Conservation (phyloP, 1,284 basidiomycete genomes). For the Apiotrichum sp. region DNA sequence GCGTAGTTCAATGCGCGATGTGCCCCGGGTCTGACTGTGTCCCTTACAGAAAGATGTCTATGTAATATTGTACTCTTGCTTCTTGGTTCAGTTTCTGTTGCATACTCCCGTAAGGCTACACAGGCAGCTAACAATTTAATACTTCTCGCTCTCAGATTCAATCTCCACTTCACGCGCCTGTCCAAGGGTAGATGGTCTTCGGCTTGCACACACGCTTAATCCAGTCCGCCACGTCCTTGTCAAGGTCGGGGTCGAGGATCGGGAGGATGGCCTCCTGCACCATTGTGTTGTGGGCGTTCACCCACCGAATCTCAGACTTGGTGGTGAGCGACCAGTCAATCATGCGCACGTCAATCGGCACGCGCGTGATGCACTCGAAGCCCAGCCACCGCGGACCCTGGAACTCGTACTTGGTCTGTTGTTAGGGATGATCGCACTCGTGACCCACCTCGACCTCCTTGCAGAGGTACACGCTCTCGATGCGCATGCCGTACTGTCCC, state of each 20-base stretch:
- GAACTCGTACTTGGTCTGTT: slow-evolving; percentile 50
- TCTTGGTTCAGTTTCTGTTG: no score
- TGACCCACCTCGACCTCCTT: slow-evolving; percentile 60
- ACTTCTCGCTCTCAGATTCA: no score
- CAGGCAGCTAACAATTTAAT: no score
- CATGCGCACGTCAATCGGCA: slow-evolving; percentile 89
- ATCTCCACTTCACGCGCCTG: neutral
- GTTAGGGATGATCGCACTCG: neutral
- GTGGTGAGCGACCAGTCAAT: slow-evolving; percentile 77
- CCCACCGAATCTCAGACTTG: slow-evolving; percentile 79
- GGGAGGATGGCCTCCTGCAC: slow-evolving; percentile 68
- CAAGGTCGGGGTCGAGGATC: slow-evolving; percentile 50
- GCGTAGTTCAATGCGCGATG: no score
- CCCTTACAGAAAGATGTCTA: no score
- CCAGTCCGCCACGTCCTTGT: slow-evolving; percentile 41
- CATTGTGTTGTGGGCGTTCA: slow-evolving; percentile 83
- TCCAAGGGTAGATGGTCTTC: slow-evolving; percentile 42
- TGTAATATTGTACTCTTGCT: no score
- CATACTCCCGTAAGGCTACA: no score
- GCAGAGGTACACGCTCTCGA: slow-evolving; percentile 75
- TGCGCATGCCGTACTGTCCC: slow-evolving; percentile 79
- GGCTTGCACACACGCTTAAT: slow-evolving; percentile 41
- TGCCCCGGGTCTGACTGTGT: no score
- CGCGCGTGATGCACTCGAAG: slow-evolving; percentile 82
- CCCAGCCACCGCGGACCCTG: slow-evolving; percentile 71